These are phyloP conservation scores for Candida neerlandica DNA, from an alignment of 1,139 yeast species.

Conservation along the genomic window DNA sequence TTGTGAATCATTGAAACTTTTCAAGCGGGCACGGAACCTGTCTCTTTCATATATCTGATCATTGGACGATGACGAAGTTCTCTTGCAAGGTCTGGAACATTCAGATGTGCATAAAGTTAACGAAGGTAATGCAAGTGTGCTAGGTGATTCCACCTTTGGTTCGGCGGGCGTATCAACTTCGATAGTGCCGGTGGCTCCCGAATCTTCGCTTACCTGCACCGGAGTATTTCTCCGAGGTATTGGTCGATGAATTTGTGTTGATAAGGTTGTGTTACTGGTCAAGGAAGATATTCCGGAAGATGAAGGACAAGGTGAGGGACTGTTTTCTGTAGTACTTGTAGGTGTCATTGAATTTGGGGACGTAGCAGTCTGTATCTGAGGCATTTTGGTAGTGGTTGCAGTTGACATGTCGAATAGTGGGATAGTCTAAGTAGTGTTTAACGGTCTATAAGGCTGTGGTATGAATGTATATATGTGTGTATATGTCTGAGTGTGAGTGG, in stretches of 20 bases:
- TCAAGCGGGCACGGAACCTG: slow-evolving; percentile 44
- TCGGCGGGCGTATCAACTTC: not conserved
- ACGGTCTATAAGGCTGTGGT: not conserved
- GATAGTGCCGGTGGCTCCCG: not conserved
- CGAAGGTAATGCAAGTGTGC: slow-evolving; percentile 1
- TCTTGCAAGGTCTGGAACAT: slow-evolving; percentile 24
- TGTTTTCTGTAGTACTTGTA: not conserved
- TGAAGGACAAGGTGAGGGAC: not conserved
- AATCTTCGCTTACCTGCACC: not conserved
- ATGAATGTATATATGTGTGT: not conserved
- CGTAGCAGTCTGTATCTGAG: slow-evolving; percentile 1
- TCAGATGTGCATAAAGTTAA: not conserved
- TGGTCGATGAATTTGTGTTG: slow-evolving; percentile 1
- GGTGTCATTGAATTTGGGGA: not conserved
- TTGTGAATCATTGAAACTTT: slow-evolving; percentile 30
- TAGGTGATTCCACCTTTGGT: not conserved
- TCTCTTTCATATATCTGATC: slow-evolving; percentile 47
- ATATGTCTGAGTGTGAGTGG: not conserved
- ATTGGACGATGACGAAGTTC: slow-evolving; percentile 47
- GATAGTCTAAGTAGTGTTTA: not conserved
- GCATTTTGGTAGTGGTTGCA: slow-evolving; percentile 2
- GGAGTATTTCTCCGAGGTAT: slow-evolving; percentile 2
- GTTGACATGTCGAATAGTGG: not conserved
- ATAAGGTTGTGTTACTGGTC: not conserved
- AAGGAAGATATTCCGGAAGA: not conserved